phyloP scores from a whole-genome alignment of 2,329 filamentous ascomycete genomes.

The Trichoderma polysporum region DNA sequence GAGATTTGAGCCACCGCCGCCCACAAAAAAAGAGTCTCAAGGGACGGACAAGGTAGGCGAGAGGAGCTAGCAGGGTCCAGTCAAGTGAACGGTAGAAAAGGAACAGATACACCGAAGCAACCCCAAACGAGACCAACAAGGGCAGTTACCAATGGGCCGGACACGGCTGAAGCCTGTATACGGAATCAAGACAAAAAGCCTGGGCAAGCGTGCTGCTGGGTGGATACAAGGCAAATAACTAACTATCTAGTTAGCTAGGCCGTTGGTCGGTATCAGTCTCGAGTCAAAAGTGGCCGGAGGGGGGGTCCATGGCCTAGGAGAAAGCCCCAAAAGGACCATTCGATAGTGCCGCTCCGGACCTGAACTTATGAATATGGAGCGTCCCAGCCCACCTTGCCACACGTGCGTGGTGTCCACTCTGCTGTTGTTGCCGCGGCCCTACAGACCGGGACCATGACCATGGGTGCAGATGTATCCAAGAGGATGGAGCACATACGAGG shows the following conservation, averaged over 20 bases:
- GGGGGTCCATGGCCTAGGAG: slow-evolving; percentile 13
- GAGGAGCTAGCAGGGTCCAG: slow-evolving; percentile 20
- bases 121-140: slow-evolving; percentile 25
- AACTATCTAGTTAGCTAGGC: background rate
- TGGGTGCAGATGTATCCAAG: slow-evolving; percentile 15
- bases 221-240: slow-evolving; percentile 20
- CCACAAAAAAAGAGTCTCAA: slow-evolving; percentile 3
- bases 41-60: slow-evolving; percentile 10
- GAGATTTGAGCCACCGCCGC: slow-evolving; percentile 22
- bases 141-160: slow-evolving; percentile 25
- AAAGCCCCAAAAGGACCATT: slow-evolving; percentile 21
- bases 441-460: slow-evolving; percentile 12
- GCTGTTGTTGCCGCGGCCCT: slow-evolving; percentile 15
- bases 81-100: slow-evolving; percentile 5
- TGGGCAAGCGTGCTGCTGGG: background rate
- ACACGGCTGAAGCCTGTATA: slow-evolving; percentile 24
- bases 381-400: slow-evolving; percentile 21
- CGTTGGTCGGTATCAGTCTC: slow-evolving; percentile 21
- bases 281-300: slow-evolving; percentile 14
- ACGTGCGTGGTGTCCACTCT: slow-evolving; percentile 19
- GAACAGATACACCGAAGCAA: slow-evolving; percentile 24
- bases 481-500: slow-evolving; percentile 1
- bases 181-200: slow-evolving; percentile 5
- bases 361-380: slow-evolving; percentile 20
- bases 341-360: slow-evolving; percentile 21